Evolutionary conservation across 2,329 filamentous ascomycete genomes (phyloP).

Genomic region (Xylaria multiplex): DNA sequence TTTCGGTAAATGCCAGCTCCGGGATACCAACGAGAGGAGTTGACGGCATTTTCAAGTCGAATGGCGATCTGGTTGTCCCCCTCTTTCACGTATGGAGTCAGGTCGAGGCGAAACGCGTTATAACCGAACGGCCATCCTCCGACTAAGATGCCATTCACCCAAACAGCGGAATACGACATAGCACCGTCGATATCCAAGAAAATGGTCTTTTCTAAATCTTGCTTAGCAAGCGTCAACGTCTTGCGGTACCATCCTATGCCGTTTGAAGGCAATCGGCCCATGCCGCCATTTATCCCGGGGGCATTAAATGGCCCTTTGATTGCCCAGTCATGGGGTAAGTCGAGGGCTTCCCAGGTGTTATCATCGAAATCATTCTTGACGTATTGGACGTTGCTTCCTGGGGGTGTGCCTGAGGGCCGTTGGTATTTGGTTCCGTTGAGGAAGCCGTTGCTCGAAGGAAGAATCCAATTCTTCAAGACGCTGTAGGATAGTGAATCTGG

Average conservation of each 20-base stretch:
- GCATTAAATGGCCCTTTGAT: conserved; percentile 54
- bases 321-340: conserved; percentile 58
- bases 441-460: conserved; percentile 49
- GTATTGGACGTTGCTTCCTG: conserved; percentile 44
- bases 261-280: conserved; percentile 60
- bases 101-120: conserved; percentile 61
- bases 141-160: conserved; percentile 61
- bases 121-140: conserved; percentile 64
- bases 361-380: conserved; percentile 46
- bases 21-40: conserved; percentile 64
- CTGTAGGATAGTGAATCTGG: conserved; percentile 51
- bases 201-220: conserved; percentile 39
- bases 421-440: conserved; percentile 42
- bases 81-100: conserved; percentile 55
- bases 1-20: conserved; percentile 65
- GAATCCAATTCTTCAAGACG: conserved; percentile 49
- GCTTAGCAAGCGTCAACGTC: conserved; percentile 45
- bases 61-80: conserved; percentile 59
- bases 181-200: conserved; percentile 57
- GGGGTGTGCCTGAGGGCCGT: conserved; percentile 42
- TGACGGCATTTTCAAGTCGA: conserved; percentile 59
- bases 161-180: conserved; percentile 63
- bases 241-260: conserved; percentile 63
- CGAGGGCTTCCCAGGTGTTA: conserved; percentile 51
- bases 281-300: conserved; percentile 50